Evolutionary conservation across 805 yeast genomes (phyloP).

Genomic region (Ogataea nonfermentans): DNA sequence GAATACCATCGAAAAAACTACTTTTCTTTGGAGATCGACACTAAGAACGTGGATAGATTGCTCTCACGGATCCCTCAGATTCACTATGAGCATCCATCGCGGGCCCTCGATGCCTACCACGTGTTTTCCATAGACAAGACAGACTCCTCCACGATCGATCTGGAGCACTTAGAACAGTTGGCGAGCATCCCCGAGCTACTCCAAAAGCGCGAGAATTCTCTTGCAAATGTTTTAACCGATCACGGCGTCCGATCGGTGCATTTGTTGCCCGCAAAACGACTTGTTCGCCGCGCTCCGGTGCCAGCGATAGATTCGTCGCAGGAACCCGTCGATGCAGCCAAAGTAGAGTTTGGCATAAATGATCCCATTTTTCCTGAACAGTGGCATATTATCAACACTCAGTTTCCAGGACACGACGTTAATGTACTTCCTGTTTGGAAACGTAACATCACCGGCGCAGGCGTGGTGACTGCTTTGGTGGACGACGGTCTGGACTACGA

Average conservation of each 20-base stretch:
- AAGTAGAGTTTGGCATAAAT: slow-evolving; percentile 54
- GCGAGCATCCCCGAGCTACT: slow-evolving; percentile 31
- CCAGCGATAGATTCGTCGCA: slow-evolving; percentile 55
- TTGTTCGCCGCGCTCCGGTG: slow-evolving; percentile 61
- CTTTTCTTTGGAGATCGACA: slow-evolving; percentile 57
- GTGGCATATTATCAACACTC: slow-evolving; percentile 87
- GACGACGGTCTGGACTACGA: slow-evolving; percentile 94
- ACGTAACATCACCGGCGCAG: slow-evolving; percentile 75
- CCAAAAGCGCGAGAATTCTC: slow-evolving; percentile 2
- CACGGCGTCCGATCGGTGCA: slow-evolving; percentile 50
- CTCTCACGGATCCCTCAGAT: slow-evolving; percentile 41
- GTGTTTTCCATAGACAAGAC: slow-evolving; percentile 57
- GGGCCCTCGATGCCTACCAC: slow-evolving; percentile 59
- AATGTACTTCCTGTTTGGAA: slow-evolving; percentile 86
- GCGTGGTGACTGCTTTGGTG: slow-evolving; percentile 81
- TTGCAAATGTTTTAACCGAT: slow-evolving; percentile 20
- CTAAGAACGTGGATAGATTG: slow-evolving; percentile 4
- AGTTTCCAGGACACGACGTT: slow-evolving; percentile 76
- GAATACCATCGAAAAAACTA: slow-evolving; percentile 54
- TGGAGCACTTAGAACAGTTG: slow-evolving; percentile 32
- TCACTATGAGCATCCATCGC: slow-evolving; percentile 61
- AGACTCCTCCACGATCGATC: slow-evolving; percentile 13
- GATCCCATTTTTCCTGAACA: slow-evolving; percentile 86
- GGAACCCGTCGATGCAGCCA: slow-evolving; percentile 44
- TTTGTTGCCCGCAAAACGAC: slow-evolving; percentile 48